These are phyloP conservation scores for Pleurotus salmoneostramineus DNA, from an alignment of 768 basidiomycete species.

Conservation along the genomic window DNA sequence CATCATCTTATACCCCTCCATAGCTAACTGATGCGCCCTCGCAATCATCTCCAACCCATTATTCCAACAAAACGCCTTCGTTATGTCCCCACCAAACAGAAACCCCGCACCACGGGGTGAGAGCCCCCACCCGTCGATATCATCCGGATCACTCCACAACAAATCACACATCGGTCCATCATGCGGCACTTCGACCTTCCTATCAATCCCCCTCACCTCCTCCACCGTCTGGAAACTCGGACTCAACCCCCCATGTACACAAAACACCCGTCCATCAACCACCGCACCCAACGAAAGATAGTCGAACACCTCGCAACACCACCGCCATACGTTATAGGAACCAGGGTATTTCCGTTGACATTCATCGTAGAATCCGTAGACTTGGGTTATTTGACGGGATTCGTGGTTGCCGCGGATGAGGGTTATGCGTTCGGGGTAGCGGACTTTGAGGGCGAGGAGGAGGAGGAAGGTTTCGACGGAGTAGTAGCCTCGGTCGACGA, in stretches of 20 bases:
- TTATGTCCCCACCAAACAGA: slow-evolving; percentile 91
- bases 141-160: slow-evolving; percentile 99
- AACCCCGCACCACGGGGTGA: slow-evolving; percentile 98
- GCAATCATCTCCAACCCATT: slow-evolving; percentile 96
- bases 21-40: slow-evolving; percentile 94
- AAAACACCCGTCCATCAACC: slow-evolving; percentile 96
- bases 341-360: slow-evolving; percentile 91
- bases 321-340: slow-evolving; percentile 91
- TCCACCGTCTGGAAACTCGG: slow-evolving; percentile 84
- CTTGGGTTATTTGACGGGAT: slow-evolving; percentile 94
- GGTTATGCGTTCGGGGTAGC: slow-evolving; percentile 96
- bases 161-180: slow-evolving; percentile 99
- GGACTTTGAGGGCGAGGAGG: slow-evolving; percentile 91
- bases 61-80: slow-evolving; percentile 83
- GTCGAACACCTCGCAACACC: slow-evolving; percentile 98
- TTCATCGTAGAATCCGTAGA: slow-evolving; percentile 94
- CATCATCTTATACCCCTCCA: slow-evolving; percentile 98
- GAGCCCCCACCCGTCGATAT: slow-evolving; percentile 92
- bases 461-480: slow-evolving; percentile 95
- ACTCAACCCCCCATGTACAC: slow-evolving; percentile 95
- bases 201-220: slow-evolving; percentile 79
- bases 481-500: slow-evolving; percentile 97
- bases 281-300: slow-evolving; percentile 93
- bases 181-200: slow-evolving; percentile 97
- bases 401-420: slow-evolving; percentile 98